Base-by-base conservation (phyloP, 2,329 filamentous ascomycete genomes). In the Pseudogymnoascus sp. region DNA sequence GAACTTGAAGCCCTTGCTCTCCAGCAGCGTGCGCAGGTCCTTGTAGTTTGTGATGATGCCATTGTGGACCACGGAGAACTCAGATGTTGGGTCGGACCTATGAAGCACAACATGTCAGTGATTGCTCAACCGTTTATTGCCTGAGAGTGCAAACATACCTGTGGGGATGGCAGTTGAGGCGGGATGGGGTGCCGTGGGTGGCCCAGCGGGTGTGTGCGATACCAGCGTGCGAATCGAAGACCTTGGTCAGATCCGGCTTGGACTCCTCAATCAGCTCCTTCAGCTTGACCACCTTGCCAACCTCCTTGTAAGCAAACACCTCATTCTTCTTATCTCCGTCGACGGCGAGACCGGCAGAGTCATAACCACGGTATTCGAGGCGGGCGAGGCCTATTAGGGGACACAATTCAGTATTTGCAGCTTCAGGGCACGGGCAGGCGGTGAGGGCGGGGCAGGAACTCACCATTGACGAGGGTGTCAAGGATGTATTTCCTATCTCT, bases 31-130 rank as follows among this genome's bases (percentile, higher is more conserved):
- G 86, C 93, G 96, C 72, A 99, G 82, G 81, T 99, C 94, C 84
- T 99, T 99, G 86, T 99, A 99, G 85, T 99, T 99, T 81, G 94
- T 99, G 79, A 99, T 99, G 83, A 99, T 99, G 74, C 94, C 94
- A 80, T 99, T 99, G 88, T 99, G 94, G 65, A 97, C 94, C 71
- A 99, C 88, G 68, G 91, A 84, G 78, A 99, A 99, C 80, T 99
- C 90, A 92, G 93, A 99, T 72, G 81, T 90, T 71, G 89, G 86
- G 77, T 99, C 94, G 68, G 93, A 97, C 78, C 92, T 95, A 68
- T 19, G 19, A 61, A 58, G 14, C 38, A 52, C 45, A 33, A 26
- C 26, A 10, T 16, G n/a, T 52, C 23, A 52, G 45, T 31, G 45
- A 52, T 52, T 52, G 45, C 45, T 11, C 10, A 45, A 23, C 49